Percentiles rank a stretch among this genome's conserved stretches.
Conservation (phyloP, 108 stramenopile species). For the Cylindrotheca fusiformis region DNA sequence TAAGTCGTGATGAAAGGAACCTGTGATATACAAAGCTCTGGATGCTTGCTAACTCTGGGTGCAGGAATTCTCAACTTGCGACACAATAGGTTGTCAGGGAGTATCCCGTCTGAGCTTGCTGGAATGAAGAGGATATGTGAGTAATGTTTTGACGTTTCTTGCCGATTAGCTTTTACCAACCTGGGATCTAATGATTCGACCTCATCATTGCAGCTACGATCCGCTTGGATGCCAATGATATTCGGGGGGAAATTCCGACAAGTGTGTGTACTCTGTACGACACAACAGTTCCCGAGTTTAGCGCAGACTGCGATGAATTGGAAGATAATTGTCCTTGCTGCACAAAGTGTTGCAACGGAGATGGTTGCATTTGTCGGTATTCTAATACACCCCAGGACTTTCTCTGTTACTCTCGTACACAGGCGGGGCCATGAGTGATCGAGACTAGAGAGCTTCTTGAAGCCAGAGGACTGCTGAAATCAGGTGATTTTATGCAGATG, state of each 20-base stretch:
- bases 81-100: conserved; percentile 31
- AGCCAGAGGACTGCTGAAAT: no score
- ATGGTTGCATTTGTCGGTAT: conserved; percentile 24
- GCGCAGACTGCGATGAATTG: conserved; percentile 30
- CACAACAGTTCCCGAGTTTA: conserved; percentile 23
- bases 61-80: conserved; percentile 19
- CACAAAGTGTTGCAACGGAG: conserved; percentile 27
- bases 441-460: no score
- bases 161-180: no score
- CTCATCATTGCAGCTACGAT: no score
- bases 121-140: conserved; percentile 9
- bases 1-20: background rate
- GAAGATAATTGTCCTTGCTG: conserved; percentile 35
- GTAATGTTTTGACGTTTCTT: no score
- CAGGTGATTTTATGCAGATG: no score
- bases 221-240: conserved; percentile 22
- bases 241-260: conserved; percentile 17
- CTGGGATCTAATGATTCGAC: no score
- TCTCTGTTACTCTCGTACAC: conserved; percentile 18
- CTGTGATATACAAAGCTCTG: background rate
- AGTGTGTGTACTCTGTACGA: conserved; percentile 22
- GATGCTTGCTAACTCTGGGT: background rate
- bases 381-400: conserved; percentile 20
- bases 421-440: no score
- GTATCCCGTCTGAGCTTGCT: conserved; percentile 22